A percentile compares a stretch with the other conserved stretches of the same genome.
phyloP scores from a whole-genome alignment of 1,284 basidiomycete genomes.

The Pseudozyma thailandica region DNA sequence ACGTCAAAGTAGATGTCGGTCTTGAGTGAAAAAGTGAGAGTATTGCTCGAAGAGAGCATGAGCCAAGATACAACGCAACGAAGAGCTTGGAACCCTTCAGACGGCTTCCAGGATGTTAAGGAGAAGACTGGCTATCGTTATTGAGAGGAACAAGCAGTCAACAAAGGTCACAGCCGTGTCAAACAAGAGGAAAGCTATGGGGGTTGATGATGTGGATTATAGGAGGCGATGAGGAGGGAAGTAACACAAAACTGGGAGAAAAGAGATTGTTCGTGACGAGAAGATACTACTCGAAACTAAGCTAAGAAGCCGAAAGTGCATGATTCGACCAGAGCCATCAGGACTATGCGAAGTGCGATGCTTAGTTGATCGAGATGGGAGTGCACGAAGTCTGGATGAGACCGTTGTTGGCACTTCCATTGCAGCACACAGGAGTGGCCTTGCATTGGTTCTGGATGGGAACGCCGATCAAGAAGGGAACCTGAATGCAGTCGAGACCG shows the following conservation, averaged over 20 bases:
- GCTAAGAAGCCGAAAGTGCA: background rate
- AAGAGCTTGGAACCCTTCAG: too few relatives aligned
- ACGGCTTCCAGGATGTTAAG: too few relatives aligned
- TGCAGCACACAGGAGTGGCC: constrained; percentile 47
- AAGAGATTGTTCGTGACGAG: background rate
- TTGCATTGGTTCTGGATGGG: constrained; percentile 51
- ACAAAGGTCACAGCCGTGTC: too few relatives aligned
- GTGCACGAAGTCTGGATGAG: constrained; percentile 56
- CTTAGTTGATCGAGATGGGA: constrained; percentile 53
- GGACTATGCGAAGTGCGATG: background rate
- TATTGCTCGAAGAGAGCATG: too few relatives aligned
- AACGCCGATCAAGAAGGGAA: constrained; percentile 34
- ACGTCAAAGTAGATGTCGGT: too few relatives aligned
- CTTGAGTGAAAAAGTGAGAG: too few relatives aligned
- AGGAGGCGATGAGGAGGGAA: background rate
- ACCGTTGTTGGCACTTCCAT: constrained; percentile 50
- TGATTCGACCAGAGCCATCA: background rate
- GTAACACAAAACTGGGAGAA: background rate
- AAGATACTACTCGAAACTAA: background rate
- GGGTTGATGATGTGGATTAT: too few relatives aligned
- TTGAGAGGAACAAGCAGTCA: too few relatives aligned
- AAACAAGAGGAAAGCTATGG: too few relatives aligned
- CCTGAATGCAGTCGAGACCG: constrained; percentile 52
- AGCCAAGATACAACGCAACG: too few relatives aligned
- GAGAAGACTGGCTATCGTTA: too few relatives aligned